Base-by-base conservation (phyloP, 176 grass and related monocot genomes). In the Rhynchospora tenuis region DNA sequence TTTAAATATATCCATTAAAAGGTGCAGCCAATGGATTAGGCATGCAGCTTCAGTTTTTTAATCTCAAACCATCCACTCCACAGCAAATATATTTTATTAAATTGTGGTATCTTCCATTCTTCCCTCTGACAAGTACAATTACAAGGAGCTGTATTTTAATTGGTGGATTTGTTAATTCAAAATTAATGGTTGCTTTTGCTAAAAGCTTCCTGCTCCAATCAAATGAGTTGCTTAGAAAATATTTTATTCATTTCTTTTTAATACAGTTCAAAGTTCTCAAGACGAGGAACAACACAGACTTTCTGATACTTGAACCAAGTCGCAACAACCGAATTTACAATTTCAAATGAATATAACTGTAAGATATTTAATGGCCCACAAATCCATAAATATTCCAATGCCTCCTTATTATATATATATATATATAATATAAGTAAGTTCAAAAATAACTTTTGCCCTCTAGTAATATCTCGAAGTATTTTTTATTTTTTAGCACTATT, bases 161-260 rank as follows among this genome's bases (percentile, higher is more conserved):
- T 77, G 14, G 48, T 76, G 24, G 48, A 9, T 31, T 24, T 76
- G 48, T 56, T 55, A 76, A 76, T 55, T 74, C 6, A 17, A 31
- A 27, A n/a, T n/a, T n/a, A n/a, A 31, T 55, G 48, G 24, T 77
- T 77, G 73, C 73, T 77, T 77, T 50, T 77, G 48, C 73, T 56
- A 28, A 77, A 77, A 77, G 73, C 31, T 56, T 56, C 11, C 17
- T 77, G 15, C 73, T 56, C 73, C 73, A 77, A 77, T 77, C 24
- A 31, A 38, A 28, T 77, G 13, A 55, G 73, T 55, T 77, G 73
- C 73, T 77, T 77, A 48, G 55, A 56, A 51, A 56, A 56, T 56
- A 9, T 55, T 16, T 70, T 77, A 17, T 71, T 76, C 48, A 24
- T 55, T 50, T 7, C 29, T 52, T 52, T 75, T 64, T 20, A n/a